Conservation (phyloP, 1,284 basidiomycete species). For the Puccinia triticina region DNA sequence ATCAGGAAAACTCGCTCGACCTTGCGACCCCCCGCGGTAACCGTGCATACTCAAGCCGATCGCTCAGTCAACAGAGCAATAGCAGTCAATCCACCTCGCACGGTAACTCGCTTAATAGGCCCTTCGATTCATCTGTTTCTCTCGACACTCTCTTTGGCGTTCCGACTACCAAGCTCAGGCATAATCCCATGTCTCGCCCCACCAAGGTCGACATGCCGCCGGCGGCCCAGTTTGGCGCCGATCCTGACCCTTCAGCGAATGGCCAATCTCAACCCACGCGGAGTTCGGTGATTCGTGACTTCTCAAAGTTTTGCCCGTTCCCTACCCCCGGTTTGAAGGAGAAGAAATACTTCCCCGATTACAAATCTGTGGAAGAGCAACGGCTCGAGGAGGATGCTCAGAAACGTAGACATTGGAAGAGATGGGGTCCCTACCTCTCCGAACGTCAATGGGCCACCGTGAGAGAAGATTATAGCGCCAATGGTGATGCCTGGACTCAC, state of each 20-base stretch:
- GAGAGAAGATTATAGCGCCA: slow-evolving; percentile 92
- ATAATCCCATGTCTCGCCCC: slow-evolving; percentile 37
- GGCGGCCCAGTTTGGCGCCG: slow-evolving; percentile 16
- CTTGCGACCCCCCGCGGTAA: slow-evolving; percentile 17
- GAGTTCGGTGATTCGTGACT: slow-evolving; percentile 44
- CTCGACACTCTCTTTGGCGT: slow-evolving; percentile 46
- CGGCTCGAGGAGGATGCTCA: slow-evolving; percentile 68
- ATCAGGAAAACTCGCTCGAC: slow-evolving; percentile 6
- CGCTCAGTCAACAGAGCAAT: slow-evolving; percentile 31
- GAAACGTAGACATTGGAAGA: slow-evolving; percentile 84
- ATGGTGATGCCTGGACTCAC: slow-evolving; percentile 96
- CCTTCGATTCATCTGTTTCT: slow-evolving; percentile 43
- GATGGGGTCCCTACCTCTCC: slow-evolving; percentile 95
- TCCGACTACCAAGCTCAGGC: slow-evolving; percentile 34
- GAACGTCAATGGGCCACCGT: slow-evolving; percentile 99
- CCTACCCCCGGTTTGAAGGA: slow-evolving; percentile 54
- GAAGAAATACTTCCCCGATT: slow-evolving; percentile 55
- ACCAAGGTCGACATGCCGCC: slow-evolving; percentile 39
- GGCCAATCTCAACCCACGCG: slow-evolving; percentile 27
- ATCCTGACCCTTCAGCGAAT: not conserved
- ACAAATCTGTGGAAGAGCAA: slow-evolving; percentile 63
- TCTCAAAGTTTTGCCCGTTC: slow-evolving; percentile 53
- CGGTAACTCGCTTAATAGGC: not conserved
- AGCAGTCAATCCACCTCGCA: slow-evolving; percentile 19
- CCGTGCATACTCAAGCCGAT: slow-evolving; percentile 9